Conservation (phyloP, 352 stramenopile genomes). For the Globisporangium uncinulatum region DNA sequence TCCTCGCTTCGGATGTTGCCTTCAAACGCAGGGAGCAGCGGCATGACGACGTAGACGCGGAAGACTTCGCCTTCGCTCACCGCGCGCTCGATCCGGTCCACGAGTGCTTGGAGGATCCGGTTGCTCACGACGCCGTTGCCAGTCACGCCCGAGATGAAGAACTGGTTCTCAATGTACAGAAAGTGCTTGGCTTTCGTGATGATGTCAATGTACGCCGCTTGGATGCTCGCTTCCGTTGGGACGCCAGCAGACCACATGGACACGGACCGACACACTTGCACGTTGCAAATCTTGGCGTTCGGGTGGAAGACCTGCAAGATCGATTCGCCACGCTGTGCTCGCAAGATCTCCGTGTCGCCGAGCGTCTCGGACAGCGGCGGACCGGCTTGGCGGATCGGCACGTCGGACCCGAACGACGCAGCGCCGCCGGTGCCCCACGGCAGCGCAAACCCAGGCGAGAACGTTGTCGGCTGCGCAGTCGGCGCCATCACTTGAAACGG, state of each 20-base stretch:
- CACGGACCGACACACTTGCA: constrained; percentile 81
- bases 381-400: constrained; percentile 9
- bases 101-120: constrained; percentile 75
- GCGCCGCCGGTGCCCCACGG: constrained; percentile 11
- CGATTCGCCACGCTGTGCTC: constrained; percentile 54
- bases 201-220: constrained; percentile 77
- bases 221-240: constrained; percentile 75
- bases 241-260: constrained; percentile 86
- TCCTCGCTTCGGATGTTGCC: constrained; percentile 80
- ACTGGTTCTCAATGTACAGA: constrained; percentile 93
- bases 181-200: constrained; percentile 80
- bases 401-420: constrained; percentile 11
- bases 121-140: constrained; percentile 74
- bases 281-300: constrained; percentile 68
- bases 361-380: constrained; percentile 20
- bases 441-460: constrained; percentile 10
- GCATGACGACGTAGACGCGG: constrained; percentile 85
- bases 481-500: constrained; percentile 18
- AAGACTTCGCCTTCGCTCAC: constrained; percentile 70
- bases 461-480: constrained; percentile 4
- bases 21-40: constrained; percentile 75
- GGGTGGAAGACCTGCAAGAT: constrained; percentile 65
- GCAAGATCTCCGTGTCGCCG: constrained; percentile 44
- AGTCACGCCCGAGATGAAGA: constrained; percentile 86
- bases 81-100: constrained; percentile 75